Base-by-base conservation (phyloP, 371 early-diverging fungal species). In the Mucor lusitanicus region DNA sequence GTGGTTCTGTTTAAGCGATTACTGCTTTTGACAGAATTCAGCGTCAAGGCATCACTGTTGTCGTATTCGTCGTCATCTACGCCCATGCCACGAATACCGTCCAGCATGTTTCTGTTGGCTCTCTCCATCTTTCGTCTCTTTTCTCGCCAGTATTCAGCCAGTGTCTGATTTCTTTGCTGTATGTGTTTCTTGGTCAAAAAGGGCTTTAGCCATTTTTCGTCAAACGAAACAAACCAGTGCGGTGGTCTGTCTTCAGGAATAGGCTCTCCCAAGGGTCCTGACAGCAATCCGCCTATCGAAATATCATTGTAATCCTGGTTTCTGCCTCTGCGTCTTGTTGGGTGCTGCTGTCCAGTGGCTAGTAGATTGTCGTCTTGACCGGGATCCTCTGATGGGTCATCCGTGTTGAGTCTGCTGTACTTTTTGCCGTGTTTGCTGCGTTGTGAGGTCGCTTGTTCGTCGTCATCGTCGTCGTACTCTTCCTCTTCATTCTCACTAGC, bases 191-290 rank as follows among this genome's bases (percentile, higher is more conserved):
- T 82, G 9, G 83, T 88, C 69, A 94, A 91, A 37, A 93, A 70
- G 0, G 95, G 95, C 64, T 92, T 92, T 13, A 94, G 74, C 81
- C 88, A 92, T 66, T 85, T 85, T 48, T 90, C 87, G 78, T 93
- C 95, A 80, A 94, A 92, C 23, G 88, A 88, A 28, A 93, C 84
- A 79, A 94, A 94, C 95, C 95, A 94, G 63, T 94, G 91, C 3
- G 88, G 85, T n/a, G 75, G 76, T 27, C 77, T 72, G 13, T 83
- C 81, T 50, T 82, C 83, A 13, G 75, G 79, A 37, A 84, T 85
- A 27, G 88, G 84, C 28, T 81, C 74, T 3, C 85, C 88, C 9
- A 87, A 69, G 0, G 88, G 85, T 0, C 85, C 77, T 8, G 85
- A 83, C 8, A 73, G 73, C 44, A 79, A 60, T 2, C 66, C 77